phyloP scores from a whole-genome alignment of 208 protist genomes.

The Leishmania gerbilli region DNA sequence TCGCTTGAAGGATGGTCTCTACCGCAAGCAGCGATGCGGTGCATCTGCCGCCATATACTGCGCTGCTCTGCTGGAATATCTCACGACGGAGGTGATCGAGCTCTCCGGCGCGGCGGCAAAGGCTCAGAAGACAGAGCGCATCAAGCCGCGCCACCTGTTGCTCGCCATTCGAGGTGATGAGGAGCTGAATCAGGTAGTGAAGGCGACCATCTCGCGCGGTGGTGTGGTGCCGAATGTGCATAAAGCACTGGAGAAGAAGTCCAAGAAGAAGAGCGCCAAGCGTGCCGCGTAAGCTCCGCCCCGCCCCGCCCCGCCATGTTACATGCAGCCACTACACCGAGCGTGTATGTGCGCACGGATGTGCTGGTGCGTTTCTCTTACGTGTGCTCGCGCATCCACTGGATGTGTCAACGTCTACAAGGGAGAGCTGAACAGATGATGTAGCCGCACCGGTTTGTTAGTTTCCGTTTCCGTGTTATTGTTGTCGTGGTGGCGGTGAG shows the following conservation, averaged over 20 bases:
- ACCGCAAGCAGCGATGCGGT: slow-evolving; percentile 95
- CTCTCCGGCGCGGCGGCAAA: slow-evolving; percentile 97
- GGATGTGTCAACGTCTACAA: neutral
- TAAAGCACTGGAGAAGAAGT: slow-evolving; percentile 91
- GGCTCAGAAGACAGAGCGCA: slow-evolving; percentile 97
- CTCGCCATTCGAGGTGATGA: slow-evolving; percentile 99
- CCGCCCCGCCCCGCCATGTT: neutral
- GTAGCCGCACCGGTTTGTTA: neutral
- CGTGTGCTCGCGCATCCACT: neutral
- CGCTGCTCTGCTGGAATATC: slow-evolving; percentile 98
- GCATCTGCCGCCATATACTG: slow-evolving; percentile 98
- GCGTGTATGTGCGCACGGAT: neutral
- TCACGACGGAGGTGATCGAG: slow-evolving; percentile 99
- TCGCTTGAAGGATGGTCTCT: slow-evolving; percentile 96
- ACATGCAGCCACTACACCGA: neutral
- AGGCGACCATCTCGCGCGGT: slow-evolving; percentile 90
- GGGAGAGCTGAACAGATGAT: neutral
- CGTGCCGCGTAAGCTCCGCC: slow-evolving; percentile 40
- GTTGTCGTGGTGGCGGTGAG: neutral
- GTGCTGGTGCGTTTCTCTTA: neutral
- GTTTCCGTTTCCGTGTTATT: neutral
- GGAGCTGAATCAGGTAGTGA: slow-evolving; percentile 99
- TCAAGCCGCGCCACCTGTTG: slow-evolving; percentile 98
- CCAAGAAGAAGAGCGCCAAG: slow-evolving; percentile 90
- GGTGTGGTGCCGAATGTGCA: slow-evolving; percentile 91